phyloP scores from a whole-genome alignment of 2,329 filamentous ascomycete species.

The Aspergillus glaucus region DNA sequence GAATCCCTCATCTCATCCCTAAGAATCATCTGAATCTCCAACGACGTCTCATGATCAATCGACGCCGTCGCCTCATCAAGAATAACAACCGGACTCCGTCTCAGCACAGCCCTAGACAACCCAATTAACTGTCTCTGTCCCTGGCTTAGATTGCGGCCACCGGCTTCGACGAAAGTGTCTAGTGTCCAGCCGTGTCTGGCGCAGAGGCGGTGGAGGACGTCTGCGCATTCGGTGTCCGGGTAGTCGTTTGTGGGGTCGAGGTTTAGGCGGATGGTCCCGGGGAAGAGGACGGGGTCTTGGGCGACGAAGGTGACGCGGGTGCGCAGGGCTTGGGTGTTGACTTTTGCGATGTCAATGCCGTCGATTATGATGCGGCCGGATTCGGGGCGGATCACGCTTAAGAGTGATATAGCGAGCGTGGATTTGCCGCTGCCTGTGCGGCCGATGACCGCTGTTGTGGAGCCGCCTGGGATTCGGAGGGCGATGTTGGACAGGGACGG shows the following conservation, averaged over 20 bases:
- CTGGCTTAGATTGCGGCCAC: constrained; percentile 57
- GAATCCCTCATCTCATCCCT: constrained; percentile 31
- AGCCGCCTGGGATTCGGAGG: constrained; percentile 69
- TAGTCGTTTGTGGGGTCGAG: constrained; percentile 57
- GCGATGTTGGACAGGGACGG: constrained; percentile 63
- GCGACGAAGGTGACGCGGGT: constrained; percentile 60
- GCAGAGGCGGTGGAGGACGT: constrained; percentile 51
- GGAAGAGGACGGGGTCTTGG: constrained; percentile 61
- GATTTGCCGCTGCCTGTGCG: constrained; percentile 77
- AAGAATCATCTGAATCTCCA: constrained; percentile 34
- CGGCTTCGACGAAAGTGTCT: constrained; percentile 51
- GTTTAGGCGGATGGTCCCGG: constrained; percentile 55
- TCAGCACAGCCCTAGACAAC: constrained; percentile 55
- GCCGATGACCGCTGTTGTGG: constrained; percentile 72
- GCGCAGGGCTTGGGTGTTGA: constrained; percentile 55
- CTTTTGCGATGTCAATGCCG: constrained; percentile 53
- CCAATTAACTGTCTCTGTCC: constrained; percentile 62
- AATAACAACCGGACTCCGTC: constrained; percentile 56
- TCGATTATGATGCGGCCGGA: constrained; percentile 55
- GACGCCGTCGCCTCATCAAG: constrained; percentile 62
- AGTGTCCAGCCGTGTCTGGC: constrained; percentile 52
- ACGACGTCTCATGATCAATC: constrained; percentile 57
- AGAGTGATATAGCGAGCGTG: constrained; percentile 59
- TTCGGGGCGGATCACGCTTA: constrained; percentile 51
- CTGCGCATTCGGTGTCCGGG: constrained; percentile 48